A percentile compares a stretch with the other conserved stretches of the same genome.
Conservation (phyloP, 2,329 filamentous ascomycete genomes). For the Ophiocordyceps camponoti-floridani region DNA sequence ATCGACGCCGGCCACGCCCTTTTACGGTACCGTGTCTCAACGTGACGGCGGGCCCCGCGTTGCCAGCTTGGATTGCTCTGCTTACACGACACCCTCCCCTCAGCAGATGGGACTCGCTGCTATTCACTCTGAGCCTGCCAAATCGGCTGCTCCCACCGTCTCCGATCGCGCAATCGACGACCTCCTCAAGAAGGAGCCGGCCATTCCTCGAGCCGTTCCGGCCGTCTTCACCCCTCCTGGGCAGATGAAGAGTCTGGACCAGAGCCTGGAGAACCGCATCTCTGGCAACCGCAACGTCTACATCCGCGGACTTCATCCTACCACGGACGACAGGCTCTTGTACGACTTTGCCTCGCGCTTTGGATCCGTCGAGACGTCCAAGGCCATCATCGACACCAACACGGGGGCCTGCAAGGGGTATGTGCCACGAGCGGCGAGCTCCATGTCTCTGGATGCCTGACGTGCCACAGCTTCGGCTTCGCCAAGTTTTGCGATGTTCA, state of each 20-base stretch:
- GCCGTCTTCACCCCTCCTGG: conserved; percentile 75
- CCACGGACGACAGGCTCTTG: conserved; percentile 84
- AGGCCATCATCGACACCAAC: conserved; percentile 92
- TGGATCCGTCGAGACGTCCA: conserved; percentile 87
- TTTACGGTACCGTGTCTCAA: conserved; percentile 39
- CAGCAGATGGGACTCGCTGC: conserved; percentile 31
- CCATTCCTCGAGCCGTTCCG: conserved; percentile 75
- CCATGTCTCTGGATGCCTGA: neutral
- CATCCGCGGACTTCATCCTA: conserved; percentile 86
- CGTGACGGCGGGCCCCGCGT: conserved; percentile 42
- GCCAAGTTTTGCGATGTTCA: conserved; percentile 82
- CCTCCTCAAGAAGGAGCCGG: conserved; percentile 56
- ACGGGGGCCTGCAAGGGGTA: conserved; percentile 95
- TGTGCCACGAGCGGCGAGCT: neutral
- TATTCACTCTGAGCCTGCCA: conserved; percentile 22
- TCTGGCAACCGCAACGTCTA: conserved; percentile 94
- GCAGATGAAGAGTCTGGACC: conserved; percentile 75
- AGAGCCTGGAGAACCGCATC: conserved; percentile 84
- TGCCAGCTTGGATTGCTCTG: conserved; percentile 40
- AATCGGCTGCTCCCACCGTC: conserved; percentile 19
- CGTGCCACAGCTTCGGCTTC: conserved; percentile 67
- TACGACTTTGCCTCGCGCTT: conserved; percentile 72
- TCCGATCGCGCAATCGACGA: conserved; percentile 39
- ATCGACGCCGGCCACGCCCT: conserved; percentile 47
- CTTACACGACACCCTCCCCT: conserved; percentile 50